Percentiles rank a stretch among this genome's conserved stretches.
These are phyloP conservation scores for Phylloporus rhodoxanthus DNA, from an alignment of 768 basidiomycete species.

Conservation along the genomic window DNA sequence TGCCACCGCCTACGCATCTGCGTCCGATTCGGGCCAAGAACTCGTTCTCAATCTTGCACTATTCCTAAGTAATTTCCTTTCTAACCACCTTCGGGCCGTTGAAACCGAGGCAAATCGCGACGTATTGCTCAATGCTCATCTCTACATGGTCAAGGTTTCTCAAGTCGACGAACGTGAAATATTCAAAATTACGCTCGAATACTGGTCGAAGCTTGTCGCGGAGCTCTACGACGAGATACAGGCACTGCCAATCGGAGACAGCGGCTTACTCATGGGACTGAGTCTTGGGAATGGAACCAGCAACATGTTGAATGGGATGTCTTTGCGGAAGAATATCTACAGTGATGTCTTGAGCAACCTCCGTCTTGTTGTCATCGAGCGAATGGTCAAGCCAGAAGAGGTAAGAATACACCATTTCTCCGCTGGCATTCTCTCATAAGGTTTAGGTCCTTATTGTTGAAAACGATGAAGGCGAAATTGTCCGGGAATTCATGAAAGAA, in stretches of 20 bases:
- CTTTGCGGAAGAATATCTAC: conserved; percentile 90
- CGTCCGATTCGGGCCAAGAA: conserved; percentile 90
- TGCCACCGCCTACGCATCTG: conserved; percentile 82
- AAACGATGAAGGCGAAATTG: conserved; percentile 99
- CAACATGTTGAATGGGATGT: conserved; percentile 69
- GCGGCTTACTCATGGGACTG: conserved; percentile 81
- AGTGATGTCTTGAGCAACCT: conserved; percentile 92
- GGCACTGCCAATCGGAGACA: conserved; percentile 81
- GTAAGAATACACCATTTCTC: conserved; percentile 37
- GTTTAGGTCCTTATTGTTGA: conserved; percentile 91
- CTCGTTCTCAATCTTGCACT: conserved; percentile 94
- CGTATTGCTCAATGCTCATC: conserved; percentile 90
- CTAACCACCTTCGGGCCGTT: conserved; percentile 87
- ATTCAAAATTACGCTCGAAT: conserved; percentile 98
- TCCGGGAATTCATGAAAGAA: conserved; percentile 99
- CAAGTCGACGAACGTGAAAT: conserved; percentile 98
- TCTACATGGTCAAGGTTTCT: conserved; percentile 97
- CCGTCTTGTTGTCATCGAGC: conserved; percentile 91
- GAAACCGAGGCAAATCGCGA: conserved; percentile 89
- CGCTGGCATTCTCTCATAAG: conserved; percentile 5
- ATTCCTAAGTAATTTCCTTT: conserved; percentile 96
- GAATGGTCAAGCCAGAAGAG: conserved; percentile 99
- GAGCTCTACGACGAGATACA: conserved; percentile 98
- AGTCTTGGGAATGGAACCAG: conserved; percentile 64
- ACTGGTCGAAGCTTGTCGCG: conserved; percentile 93